Evolutionary conservation across 176 grass and related monocot species (phyloP).

Genomic region (Triticum monococcum): DNA sequence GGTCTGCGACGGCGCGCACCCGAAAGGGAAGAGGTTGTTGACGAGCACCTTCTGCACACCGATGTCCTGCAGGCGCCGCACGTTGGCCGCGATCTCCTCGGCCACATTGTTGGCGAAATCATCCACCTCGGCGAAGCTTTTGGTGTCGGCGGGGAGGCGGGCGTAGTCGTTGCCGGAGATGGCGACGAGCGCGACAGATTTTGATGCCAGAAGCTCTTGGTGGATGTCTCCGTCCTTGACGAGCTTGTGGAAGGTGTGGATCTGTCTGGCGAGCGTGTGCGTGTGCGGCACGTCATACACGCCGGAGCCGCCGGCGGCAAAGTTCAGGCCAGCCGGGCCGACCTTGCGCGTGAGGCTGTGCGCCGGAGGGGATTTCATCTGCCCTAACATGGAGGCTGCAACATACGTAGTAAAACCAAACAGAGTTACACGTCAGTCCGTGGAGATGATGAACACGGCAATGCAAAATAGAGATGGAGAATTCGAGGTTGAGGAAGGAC

Average conservation of each 20-base stretch:
- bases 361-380: not conserved
- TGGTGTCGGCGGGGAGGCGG: not conserved
- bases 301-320: not conserved
- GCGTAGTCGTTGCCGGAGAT: not conserved
- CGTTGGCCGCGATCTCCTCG: not conserved
- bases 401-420: not conserved
- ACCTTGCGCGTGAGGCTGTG: not conserved
- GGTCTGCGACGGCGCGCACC: not conserved
- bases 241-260: not conserved
- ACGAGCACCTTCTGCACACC: not conserved
- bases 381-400: not conserved
- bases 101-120: not conserved
- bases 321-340: not conserved
- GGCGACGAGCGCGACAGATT: not conserved
- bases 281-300: not conserved
- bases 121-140: not conserved
- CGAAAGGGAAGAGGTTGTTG: not conserved
- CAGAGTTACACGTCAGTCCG: no score
- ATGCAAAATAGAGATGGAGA: not conserved
- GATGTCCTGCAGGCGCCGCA: not conserved
- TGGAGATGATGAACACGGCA: not conserved
- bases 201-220: not conserved
- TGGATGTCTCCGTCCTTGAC: not conserved
- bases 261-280: not conserved
- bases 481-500: not conserved